phyloP scores from a whole-genome alignment of 2,329 filamentous ascomycete genomes.

The Tolypocladium tundrense region DNA sequence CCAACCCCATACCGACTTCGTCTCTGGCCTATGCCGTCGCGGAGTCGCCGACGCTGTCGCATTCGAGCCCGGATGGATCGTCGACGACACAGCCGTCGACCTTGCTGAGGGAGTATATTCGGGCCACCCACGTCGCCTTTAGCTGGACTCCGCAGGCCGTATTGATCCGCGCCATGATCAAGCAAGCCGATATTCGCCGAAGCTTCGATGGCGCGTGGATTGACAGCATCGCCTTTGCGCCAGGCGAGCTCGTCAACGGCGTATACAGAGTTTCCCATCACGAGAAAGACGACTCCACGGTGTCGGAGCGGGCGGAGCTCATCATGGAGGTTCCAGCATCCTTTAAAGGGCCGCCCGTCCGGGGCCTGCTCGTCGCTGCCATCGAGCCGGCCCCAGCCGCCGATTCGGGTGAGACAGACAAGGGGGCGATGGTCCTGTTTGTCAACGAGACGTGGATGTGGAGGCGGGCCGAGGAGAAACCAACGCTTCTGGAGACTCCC shows the following conservation, averaged over 20 bases:
- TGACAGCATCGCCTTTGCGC: conserved; percentile 9
- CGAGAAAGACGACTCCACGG: conserved; percentile 1
- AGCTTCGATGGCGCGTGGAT: conserved; percentile 17
- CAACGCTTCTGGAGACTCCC: conserved; percentile 17
- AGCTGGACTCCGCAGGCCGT: conserved; percentile 21
- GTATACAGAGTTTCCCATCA: conserved; percentile 18
- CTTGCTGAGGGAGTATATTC: conserved; percentile 15
- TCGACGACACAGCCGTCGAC: conserved; percentile 4
- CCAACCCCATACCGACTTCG: conserved; percentile 9
- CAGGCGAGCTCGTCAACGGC: conserved; percentile 20
- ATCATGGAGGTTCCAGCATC: conserved; percentile 13
- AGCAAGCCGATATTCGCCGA: conserved; percentile 7
- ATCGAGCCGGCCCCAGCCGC: conserved; percentile 3
- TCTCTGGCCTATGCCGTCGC: conserved; percentile 1
- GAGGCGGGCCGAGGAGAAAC: conserved; percentile 16
- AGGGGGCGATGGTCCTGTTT: conserved; percentile 12
- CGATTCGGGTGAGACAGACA: not conserved
- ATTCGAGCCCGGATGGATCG: not conserved
- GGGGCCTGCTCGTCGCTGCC: conserved; percentile 14
- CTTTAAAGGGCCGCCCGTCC: conserved; percentile 12
- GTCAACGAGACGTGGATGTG: conserved; percentile 31
- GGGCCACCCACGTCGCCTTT: conserved; percentile 19
- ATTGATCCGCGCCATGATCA: conserved; percentile 13
- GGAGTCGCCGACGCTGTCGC: conserved; percentile 9
- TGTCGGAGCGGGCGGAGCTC: conserved; percentile 18